phyloP scores from a whole-genome alignment of 176 grass and related monocot species.

The Eleusine indica region DNA sequence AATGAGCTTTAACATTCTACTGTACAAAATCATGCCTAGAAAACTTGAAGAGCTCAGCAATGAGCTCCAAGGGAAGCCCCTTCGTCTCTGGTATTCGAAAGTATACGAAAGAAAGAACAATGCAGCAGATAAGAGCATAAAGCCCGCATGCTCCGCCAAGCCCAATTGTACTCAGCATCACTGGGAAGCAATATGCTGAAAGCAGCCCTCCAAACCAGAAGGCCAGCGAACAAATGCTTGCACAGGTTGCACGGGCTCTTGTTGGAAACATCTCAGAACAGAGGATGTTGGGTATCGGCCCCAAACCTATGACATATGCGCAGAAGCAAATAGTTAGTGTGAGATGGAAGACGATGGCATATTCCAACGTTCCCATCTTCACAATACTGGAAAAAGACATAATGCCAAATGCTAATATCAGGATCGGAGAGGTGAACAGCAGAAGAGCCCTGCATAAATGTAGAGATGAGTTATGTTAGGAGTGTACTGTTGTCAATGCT shows the following conservation, averaged over 20 bases:
- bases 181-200: constrained; percentile 70
- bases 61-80: constrained; percentile 79
- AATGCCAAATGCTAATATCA: constrained; percentile 55
- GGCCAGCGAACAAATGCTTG: constrained; percentile 76
- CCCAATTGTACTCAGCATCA: constrained; percentile 74
- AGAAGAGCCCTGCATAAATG: constrained; percentile 76
- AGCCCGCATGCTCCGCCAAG: constrained; percentile 65
- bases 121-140: constrained; percentile 62
- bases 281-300: constrained; percentile 79
- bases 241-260: constrained; percentile 73
- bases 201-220: constrained; percentile 85
- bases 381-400: constrained; percentile 61
- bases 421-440: constrained; percentile 63
- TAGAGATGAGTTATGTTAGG: neutral
- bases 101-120: constrained; percentile 56
- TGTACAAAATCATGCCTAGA: constrained; percentile 32
- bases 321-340: constrained; percentile 73
- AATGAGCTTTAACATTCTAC: constrained; percentile 65
- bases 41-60: constrained; percentile 66
- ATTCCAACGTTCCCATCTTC: constrained; percentile 43
- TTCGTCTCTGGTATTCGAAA: constrained; percentile 73
- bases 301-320: constrained; percentile 80
- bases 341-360: constrained; percentile 58
- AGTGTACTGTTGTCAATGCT: neutral
- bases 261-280: constrained; percentile 96